A percentile compares a stretch with the other conserved stretches of the same genome.
These are phyloP conservation scores for Colletotrichum spaethianum DNA, from an alignment of 2,329 filamentous ascomycete genomes.

Conservation along the genomic window DNA sequence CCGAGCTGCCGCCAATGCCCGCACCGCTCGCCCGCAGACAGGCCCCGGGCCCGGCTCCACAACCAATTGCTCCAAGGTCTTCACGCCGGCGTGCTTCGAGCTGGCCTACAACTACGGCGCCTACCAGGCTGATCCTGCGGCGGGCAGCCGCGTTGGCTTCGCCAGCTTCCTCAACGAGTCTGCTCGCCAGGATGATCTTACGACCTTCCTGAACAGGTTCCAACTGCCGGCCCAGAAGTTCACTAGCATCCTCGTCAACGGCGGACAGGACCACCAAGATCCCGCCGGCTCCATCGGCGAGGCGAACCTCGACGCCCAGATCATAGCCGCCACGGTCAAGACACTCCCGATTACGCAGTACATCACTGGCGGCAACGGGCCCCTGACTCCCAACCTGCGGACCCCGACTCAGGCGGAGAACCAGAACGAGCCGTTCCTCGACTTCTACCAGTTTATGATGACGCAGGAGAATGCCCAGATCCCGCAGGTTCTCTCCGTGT, in stretches of 20 bases:
- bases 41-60: slow-evolving; percentile 41
- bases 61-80: slow-evolving; percentile 47
- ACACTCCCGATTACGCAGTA: slow-evolving; percentile 46
- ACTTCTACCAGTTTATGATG: slow-evolving; percentile 73
- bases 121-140: slow-evolving; percentile 59
- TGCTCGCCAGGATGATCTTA: slow-evolving; percentile 62
- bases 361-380: slow-evolving; percentile 46
- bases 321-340: slow-evolving; percentile 70
- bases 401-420: slow-evolving; percentile 53
- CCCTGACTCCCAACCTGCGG: slow-evolving; percentile 49
- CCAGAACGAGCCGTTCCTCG: slow-evolving; percentile 77
- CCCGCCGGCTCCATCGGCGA: slow-evolving; percentile 59
- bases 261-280: slow-evolving; percentile 57
- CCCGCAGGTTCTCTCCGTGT: slow-evolving; percentile 73
- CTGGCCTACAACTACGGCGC: slow-evolving; percentile 63
- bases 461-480: slow-evolving; percentile 64
- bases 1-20: slow-evolving; percentile 1
- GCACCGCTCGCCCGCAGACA: slow-evolving; percentile 22
- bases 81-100: slow-evolving; percentile 64
- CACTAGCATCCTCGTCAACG: slow-evolving; percentile 56
- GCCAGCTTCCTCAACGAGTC: slow-evolving; percentile 66
- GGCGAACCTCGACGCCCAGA: slow-evolving; percentile 74
- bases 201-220: slow-evolving; percentile 52
- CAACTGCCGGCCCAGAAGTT: slow-evolving; percentile 61
- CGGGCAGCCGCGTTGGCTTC: slow-evolving; percentile 65